A percentile compares a stretch with the other conserved stretches of the same genome.
Conservation (phyloP, 768 basidiomycete genomes). For the Boletus rex-veris region DNA sequence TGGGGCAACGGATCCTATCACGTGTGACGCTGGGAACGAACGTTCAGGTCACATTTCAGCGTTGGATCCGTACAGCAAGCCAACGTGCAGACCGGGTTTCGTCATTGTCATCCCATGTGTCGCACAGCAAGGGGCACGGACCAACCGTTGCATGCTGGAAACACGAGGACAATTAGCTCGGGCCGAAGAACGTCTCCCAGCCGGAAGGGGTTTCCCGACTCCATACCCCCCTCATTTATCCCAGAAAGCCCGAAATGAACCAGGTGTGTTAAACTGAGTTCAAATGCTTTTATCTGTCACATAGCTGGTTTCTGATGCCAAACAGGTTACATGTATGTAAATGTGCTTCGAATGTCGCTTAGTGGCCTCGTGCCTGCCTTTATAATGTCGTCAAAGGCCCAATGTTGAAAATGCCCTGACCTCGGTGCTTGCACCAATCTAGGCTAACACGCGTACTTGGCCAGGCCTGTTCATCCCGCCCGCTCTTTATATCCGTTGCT, state of each 20-base stretch:
- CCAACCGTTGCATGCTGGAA: constrained; percentile 13
- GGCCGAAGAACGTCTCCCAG: constrained; percentile 11
- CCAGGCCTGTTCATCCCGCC: constrained; percentile 16
- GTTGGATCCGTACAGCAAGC: constrained; percentile 3
- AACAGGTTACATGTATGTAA: constrained; percentile 15
- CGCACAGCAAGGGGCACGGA: constrained; percentile 10
- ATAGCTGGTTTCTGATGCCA: constrained; percentile 15
- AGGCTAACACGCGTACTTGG: constrained; percentile 31
- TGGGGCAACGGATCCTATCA: not conserved
- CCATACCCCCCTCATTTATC: constrained; percentile 11
- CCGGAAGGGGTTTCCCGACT: constrained; percentile 14
- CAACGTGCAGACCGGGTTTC: constrained; percentile 9
- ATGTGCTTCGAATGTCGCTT: constrained; percentile 29
- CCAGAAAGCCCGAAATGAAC: constrained; percentile 30
- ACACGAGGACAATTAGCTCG: constrained; percentile 29
- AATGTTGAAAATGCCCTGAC: constrained; percentile 19
- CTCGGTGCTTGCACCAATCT: constrained; percentile 22
- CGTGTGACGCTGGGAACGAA: not conserved
- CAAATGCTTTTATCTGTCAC: constrained; percentile 18
- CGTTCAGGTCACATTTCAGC: not conserved
- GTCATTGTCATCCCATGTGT: not conserved
- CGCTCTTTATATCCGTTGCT: constrained; percentile 21
- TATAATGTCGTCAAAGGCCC: constrained; percentile 29
- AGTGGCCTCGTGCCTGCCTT: constrained; percentile 34
- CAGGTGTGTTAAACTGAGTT: constrained; percentile 15